Evolutionary conservation across 2,329 filamentous ascomycete genomes (phyloP).

Genomic region (Myriosclerotinia curreyana): DNA sequence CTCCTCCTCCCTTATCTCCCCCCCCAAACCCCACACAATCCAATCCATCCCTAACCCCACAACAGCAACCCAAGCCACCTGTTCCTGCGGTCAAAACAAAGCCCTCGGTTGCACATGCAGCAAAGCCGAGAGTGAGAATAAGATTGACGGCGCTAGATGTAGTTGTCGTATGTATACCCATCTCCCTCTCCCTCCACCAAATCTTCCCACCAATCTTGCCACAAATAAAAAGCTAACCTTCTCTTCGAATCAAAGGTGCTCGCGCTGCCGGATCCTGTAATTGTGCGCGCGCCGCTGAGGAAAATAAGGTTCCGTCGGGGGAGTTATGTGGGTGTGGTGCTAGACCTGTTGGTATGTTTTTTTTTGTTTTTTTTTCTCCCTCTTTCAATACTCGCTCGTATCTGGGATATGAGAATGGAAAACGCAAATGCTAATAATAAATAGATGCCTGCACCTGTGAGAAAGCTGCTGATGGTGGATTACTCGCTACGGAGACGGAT

Average conservation of each 20-base stretch:
- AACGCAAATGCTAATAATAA: constrained; percentile 16
- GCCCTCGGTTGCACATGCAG: constrained; percentile 85
- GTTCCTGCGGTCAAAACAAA: constrained; percentile 85
- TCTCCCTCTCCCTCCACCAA: constrained; percentile 37
- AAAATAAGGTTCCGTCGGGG: constrained; percentile 63
- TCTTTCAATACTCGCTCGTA: not conserved
- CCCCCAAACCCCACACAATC: not conserved
- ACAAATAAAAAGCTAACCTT: not conserved
- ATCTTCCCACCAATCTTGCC: fast-evolving
- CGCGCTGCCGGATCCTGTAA: constrained; percentile 78
- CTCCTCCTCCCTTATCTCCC: too few species aligned
- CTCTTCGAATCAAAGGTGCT: constrained; percentile 44
- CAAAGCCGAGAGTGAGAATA: constrained; percentile 74
- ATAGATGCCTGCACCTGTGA: constrained; percentile 77
- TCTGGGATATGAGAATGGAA: too few species aligned
- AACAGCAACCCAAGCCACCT: constrained; percentile 61
- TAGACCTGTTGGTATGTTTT: constrained; percentile 62
- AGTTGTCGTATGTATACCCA: constrained; percentile 60
- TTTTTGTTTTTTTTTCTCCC: not conserved
- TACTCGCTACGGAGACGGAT: constrained; percentile 72
- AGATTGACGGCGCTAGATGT: constrained; percentile 68
- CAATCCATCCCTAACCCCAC: not conserved
- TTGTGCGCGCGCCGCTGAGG: constrained; percentile 66
- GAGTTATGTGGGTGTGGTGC: constrained; percentile 73
- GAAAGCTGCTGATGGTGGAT: constrained; percentile 61